Evolutionary conservation across 179 eudicot genomes (phyloP).

Genomic region (Beta corolliflora): DNA sequence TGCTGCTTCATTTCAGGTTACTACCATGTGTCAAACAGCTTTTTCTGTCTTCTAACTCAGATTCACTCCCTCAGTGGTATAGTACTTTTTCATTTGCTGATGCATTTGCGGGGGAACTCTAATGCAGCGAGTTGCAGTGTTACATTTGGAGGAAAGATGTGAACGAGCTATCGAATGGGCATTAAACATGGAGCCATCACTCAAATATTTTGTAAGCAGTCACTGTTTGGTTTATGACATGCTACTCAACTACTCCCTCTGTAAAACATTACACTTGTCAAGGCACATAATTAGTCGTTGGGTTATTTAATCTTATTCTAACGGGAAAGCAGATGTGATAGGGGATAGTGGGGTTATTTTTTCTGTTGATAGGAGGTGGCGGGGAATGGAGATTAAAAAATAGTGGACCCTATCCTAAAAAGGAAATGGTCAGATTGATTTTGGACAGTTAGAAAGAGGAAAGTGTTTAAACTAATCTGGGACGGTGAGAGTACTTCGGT

Average conservation of each 20-base stretch:
- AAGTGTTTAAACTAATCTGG: neutral
- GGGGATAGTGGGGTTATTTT: too few relatives aligned
- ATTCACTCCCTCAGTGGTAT: neutral
- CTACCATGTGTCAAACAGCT: neutral
- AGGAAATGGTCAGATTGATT: too few relatives aligned
- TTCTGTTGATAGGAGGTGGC: too few relatives aligned
- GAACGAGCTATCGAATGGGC: slow-evolving; percentile 97
- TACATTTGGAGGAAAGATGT: slow-evolving; percentile 93
- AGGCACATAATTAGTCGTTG: too few relatives aligned
- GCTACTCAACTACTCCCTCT: neutral
- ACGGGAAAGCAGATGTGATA: too few relatives aligned
- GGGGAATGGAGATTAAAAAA: too few relatives aligned
- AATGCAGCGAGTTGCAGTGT: slow-evolving; percentile 86
- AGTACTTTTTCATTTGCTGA: slow-evolving; percentile 4
- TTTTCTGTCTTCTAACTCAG: neutral
- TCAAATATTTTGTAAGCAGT: slow-evolving; percentile 63
- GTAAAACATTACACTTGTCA: too few relatives aligned
- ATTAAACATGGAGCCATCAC: slow-evolving; percentile 77
- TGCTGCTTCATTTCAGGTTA: slow-evolving; percentile 98
- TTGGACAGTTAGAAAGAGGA: too few relatives aligned
- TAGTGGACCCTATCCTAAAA: too few relatives aligned
- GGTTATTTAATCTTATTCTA: too few relatives aligned
- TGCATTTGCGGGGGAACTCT: neutral
- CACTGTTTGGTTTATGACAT: slow-evolving; percentile 3
- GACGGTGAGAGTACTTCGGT: neutral